A percentile compares a stretch with the other conserved stretches of the same genome.
Conservation (phyloP, 208 protist species). For the Porcisia deanei region DNA sequence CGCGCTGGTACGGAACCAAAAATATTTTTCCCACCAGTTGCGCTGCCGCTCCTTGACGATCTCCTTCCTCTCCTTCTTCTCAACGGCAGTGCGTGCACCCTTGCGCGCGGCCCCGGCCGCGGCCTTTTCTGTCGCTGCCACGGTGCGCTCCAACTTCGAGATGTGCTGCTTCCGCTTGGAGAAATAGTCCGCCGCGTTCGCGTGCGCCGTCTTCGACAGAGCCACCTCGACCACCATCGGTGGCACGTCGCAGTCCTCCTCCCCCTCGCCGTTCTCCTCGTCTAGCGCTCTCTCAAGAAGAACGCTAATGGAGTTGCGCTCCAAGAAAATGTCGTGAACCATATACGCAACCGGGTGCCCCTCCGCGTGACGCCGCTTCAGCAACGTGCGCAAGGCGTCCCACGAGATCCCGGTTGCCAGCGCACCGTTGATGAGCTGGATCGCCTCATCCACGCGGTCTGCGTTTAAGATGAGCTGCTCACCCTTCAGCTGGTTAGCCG, state of each 20-base stretch:
- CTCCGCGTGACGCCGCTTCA: constrained; percentile 86
- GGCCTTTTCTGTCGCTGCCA: constrained; percentile 75
- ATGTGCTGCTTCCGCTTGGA: constrained; percentile 74
- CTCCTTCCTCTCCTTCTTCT: constrained; percentile 62
- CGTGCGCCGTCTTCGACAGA: constrained; percentile 91
- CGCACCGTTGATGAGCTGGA: constrained; percentile 85
- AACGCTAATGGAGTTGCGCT: constrained; percentile 86
- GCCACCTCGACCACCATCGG: constrained; percentile 90
- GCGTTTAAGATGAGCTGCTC: constrained; percentile 86
- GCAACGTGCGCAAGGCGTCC: constrained; percentile 66
- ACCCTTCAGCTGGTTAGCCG: constrained; percentile 68
- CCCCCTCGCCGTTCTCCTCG: constrained; percentile 68
- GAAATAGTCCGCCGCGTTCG: constrained; percentile 95
- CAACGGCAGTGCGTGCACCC: constrained; percentile 55
- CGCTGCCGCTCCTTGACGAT: constrained; percentile 89
- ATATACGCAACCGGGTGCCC: constrained; percentile 92
- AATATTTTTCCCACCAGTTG: constrained; percentile 98
- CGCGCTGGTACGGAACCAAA: constrained; percentile 97
- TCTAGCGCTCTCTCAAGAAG: constrained; percentile 65
- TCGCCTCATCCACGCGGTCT: constrained; percentile 89
- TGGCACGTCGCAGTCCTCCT: constrained; percentile 59
- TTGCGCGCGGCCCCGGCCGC: constrained; percentile 85
- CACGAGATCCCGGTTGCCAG: constrained; percentile 86
- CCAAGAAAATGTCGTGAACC: constrained; percentile 93
- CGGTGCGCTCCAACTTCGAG: constrained; percentile 89